Conservation (phyloP, 306 rosid species). For the Albizia julibrissin region DNA sequence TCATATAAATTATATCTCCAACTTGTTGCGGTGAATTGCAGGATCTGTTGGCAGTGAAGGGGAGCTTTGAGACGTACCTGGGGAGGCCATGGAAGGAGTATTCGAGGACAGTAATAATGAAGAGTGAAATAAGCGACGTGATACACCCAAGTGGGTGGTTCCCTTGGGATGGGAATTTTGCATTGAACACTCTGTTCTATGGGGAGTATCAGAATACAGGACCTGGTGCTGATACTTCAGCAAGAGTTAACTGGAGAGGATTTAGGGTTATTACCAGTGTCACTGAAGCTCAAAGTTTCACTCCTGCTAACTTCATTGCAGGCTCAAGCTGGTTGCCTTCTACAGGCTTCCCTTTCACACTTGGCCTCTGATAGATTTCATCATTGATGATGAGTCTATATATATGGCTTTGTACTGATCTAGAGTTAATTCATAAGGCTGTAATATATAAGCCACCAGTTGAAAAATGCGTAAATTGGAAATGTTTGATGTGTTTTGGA, state of each 20-base stretch:
- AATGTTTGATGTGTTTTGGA: too few species aligned
- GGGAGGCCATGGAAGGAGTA: conserved; percentile 95
- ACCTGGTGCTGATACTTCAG: background rate
- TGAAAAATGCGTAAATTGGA: too few species aligned
- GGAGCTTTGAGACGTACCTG: conserved; percentile 58
- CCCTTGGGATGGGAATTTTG: conserved; percentile 77
- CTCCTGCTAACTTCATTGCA: background rate
- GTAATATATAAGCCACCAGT: too few species aligned
- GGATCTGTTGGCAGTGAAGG: conserved; percentile 48
- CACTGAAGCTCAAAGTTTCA: background rate
- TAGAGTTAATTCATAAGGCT: too few species aligned
- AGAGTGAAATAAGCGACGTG: conserved; percentile 53
- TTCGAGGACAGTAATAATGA: conserved; percentile 82
- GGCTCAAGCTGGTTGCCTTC: background rate
- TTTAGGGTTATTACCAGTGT: background rate
- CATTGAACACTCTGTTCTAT: conserved; percentile 47
- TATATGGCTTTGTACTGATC: too few species aligned
- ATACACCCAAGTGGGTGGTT: conserved; percentile 80
- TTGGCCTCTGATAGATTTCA: background rate
- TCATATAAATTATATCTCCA: too few species aligned
- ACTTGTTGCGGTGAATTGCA: background rate
- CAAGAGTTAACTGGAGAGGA: background rate
- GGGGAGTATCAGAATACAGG: background rate
- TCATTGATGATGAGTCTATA: too few species aligned
- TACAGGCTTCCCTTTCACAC: background rate